Base-by-base conservation (phyloP, 208 protist genomes). In the Acanthamoeba lenticulata region DNA sequence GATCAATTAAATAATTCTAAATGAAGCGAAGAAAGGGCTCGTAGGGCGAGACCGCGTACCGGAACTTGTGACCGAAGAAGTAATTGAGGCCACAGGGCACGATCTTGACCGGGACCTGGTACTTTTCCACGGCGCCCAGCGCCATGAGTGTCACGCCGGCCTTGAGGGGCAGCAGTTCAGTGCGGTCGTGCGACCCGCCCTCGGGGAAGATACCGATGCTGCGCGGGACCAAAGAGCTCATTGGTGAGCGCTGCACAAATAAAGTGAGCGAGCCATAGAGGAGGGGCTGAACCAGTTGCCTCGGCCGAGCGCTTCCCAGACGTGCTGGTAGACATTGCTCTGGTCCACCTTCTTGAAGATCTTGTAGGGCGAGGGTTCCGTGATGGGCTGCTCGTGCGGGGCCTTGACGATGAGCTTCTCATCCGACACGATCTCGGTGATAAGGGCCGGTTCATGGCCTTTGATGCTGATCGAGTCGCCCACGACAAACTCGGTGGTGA, bases 131-230 rank as follows among this genome's bases (percentile, higher is more conserved):
- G 15, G 96, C 94, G 36, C 95, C 95, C 45, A 99, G 96, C 62
- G 98, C 98, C 97, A 99, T 99, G 29, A 98, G 96, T 0, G 98
- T 98, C n/a, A 99, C 98, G 38, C 98, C 98, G 21, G 98, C 98
- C 95, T 99, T 99, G 60, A 99, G 97, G n/a, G 98, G 98, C 72
- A 99, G 96, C 94, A 99, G 96, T 45, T 97, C 97, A 4, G 98
- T 98, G 74, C 98, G 96, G 92, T 99, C 98, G 95, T 99, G 98
- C 29, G 98, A 99, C 60, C 98, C 98, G 83, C 98, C 98, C 95
- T 99, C 98, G 13, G 98, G 98, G 95, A 99, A 99, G 92, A 99
- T 99, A 83, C 98, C 98, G 85, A 99, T 98, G 96, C 97, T 98
- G 57, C 98, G 42, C 44, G 72, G 6, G 96, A 92, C 1, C 15